Evolutionary conservation across 768 basidiomycete genomes (phyloP), one percentile per base, ranked within the genome.

Genomic region (Dacryopinax spathularia): DNA sequence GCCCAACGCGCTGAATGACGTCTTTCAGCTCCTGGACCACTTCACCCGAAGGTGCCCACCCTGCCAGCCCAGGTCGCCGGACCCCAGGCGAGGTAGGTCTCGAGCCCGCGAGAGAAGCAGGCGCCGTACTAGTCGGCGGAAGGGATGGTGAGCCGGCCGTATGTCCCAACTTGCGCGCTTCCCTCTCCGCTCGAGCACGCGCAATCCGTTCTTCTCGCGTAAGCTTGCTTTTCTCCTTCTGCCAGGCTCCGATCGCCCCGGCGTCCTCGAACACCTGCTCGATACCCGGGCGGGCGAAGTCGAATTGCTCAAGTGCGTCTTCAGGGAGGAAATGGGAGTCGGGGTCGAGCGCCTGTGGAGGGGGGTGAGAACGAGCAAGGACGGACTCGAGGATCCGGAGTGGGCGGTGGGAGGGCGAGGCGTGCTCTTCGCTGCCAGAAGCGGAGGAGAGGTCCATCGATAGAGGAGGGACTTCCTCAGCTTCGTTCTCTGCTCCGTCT

Each of bases 211-310:
- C 89, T 68, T 88, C 88, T 63, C 89, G 76, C 60, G 83, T 81
- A 62, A 91, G 69, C 73, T 79, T 87, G 18, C 85, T 82, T 66
- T 82, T 79, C 69, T 85, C 84, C 41, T 88, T 77, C 36, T 73
- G 69, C 66, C 81, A 85, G 13, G 62, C 18, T 4, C 20, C 34
- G 16, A 27, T 33, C 34, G 68, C 69, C 0, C 69, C 68, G 2
- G 81, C 75, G 3, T 88, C 87, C 70, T 91, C 89, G 67, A 84
- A 92, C n/a, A 92, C 88, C 70, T 89, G 88, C 69, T 91, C 89
- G 60, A 83, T 80, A 15, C 88, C 89, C 0, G 78, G 81, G 79
- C 1, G 85, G 65, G 48, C 7, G 20, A 56, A 56, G 48, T 56
- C 48, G 29, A 56, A 56, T 37, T 37, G 12, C n/a, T 37, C 36